A percentile compares a stretch with the other conserved stretches of the same genome.
phyloP scores from a whole-genome alignment of 2,329 filamentous ascomycete species.

The Aureobasidium vineae region DNA sequence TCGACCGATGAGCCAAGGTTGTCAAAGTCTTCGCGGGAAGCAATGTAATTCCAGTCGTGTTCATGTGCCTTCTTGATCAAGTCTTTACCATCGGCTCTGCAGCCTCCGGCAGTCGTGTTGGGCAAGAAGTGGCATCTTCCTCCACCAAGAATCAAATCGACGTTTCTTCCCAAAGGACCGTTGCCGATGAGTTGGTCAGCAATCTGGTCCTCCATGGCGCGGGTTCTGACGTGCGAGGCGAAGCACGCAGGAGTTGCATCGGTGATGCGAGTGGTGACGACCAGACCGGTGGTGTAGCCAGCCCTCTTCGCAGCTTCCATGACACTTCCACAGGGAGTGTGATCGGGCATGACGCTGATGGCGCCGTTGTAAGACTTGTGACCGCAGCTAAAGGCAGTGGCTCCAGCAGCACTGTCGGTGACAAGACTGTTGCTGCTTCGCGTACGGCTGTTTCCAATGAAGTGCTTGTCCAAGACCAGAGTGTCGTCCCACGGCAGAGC shows the following conservation, averaged over 20 bases:
- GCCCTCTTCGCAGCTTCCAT: slow-evolving; percentile 90
- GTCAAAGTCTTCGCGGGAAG: slow-evolving; percentile 72
- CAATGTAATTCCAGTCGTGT: slow-evolving; percentile 77
- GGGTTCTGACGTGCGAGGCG: slow-evolving; percentile 77
- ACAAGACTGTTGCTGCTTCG: slow-evolving; percentile 80
- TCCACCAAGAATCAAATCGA: slow-evolving; percentile 90
- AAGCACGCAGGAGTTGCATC: slow-evolving; percentile 97
- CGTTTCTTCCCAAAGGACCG: slow-evolving; percentile 78
- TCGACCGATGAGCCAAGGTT: slow-evolving; percentile 67
- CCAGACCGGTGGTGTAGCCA: slow-evolving; percentile 88
- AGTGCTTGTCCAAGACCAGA: slow-evolving; percentile 78
- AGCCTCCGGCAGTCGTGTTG: slow-evolving; percentile 77
- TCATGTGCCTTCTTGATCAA: slow-evolving; percentile 70
- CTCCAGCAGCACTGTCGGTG: slow-evolving; percentile 95
- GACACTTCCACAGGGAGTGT: slow-evolving; percentile 83
- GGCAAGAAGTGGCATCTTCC: slow-evolving; percentile 91
- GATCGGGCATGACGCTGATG: slow-evolving; percentile 83
- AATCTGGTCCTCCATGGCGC: slow-evolving; percentile 83
- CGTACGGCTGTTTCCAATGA: slow-evolving; percentile 87
- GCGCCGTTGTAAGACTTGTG: slow-evolving; percentile 96
- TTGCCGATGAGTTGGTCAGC: slow-evolving; percentile 89
- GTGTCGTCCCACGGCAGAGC: slow-evolving; percentile 71
- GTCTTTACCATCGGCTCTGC: slow-evolving; percentile 74
- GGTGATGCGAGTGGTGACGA: slow-evolving; percentile 91
- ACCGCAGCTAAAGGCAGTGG: slow-evolving; percentile 92